phyloP scores from a whole-genome alignment of 2,329 filamentous ascomycete genomes.

The Hyphodiscus sp. region DNA sequence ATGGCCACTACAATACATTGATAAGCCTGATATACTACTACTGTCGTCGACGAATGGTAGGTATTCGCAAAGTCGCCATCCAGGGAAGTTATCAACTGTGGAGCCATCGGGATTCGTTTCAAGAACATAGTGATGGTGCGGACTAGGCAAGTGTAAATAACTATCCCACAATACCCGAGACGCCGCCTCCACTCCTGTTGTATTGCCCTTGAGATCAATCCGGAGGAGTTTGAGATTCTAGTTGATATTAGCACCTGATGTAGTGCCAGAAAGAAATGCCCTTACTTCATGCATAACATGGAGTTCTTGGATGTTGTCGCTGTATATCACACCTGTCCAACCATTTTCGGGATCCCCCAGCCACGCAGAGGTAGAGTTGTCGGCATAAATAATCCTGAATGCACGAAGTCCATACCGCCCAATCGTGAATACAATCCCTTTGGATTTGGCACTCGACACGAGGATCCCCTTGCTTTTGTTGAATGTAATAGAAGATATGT shows the following conservation, averaged over 20 bases:
- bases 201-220: neutral
- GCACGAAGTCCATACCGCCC: neutral
- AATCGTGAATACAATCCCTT: neutral
- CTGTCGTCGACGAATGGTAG: neutral
- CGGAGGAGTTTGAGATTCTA: conserved; percentile 1
- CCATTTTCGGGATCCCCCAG: neutral
- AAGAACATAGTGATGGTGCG: neutral
- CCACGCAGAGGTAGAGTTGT: conserved; percentile 1
- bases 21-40: neutral
- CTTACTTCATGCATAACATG: neutral
- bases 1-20: neutral
- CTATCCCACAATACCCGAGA: conserved; percentile 1
- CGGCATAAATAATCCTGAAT: neutral
- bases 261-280: neutral
- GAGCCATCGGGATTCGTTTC: neutral
- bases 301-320: neutral
- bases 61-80: neutral
- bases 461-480: neutral
- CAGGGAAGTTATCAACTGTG: neutral
- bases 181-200: neutral
- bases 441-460: neutral
- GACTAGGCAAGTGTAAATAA: neutral
- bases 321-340: neutral
- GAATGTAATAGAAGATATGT: neutral
- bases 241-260: neutral